A percentile compares a stretch with the other conserved stretches of the same genome.
Conservation (phyloP, 805 yeast species). For the Diddensiella santjacobensis region DNA sequence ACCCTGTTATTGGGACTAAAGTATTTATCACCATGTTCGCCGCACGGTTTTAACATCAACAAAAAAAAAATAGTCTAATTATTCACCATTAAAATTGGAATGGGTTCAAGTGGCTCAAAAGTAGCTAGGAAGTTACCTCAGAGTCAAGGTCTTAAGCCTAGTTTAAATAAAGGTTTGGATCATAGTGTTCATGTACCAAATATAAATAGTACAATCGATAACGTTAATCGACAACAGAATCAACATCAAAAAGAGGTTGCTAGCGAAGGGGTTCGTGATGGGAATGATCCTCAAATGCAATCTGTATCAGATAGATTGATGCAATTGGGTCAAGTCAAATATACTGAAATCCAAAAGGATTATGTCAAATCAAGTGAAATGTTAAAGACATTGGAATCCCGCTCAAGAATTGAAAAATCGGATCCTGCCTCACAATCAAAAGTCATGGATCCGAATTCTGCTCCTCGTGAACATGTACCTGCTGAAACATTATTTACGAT, state of each 20-base stretch:
- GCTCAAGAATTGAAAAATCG: slow-evolving; percentile 7
- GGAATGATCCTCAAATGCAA: slow-evolving; percentile 24
- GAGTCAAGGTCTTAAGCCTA: not conserved
- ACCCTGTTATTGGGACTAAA: not conserved
- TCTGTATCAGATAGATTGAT: slow-evolving; percentile 18
- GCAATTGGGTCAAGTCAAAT: slow-evolving; percentile 24
- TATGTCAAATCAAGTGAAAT: slow-evolving; percentile 15
- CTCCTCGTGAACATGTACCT: slow-evolving; percentile 17
- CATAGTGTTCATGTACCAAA: not conserved
- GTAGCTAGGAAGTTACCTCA: not conserved
- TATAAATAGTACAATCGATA: no score
- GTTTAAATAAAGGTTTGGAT: not conserved
- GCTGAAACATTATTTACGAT: slow-evolving; percentile 26
- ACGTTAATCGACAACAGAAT: not conserved
- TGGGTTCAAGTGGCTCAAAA: not conserved
- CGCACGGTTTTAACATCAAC: not conserved
- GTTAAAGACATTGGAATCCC: slow-evolving; percentile 24
- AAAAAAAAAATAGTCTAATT: not conserved
- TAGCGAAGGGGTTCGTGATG: slow-evolving; percentile 35
- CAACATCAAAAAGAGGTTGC: not conserved
- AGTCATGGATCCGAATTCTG: not conserved
- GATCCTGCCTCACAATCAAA: not conserved
- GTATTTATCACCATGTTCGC: not conserved
- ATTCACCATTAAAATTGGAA: not conserved
- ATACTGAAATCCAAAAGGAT: slow-evolving; percentile 7